These are phyloP conservation scores for Alternaria brassicae DNA, from an alignment of 2,329 filamentous ascomycete species.

Conservation along the genomic window DNA sequence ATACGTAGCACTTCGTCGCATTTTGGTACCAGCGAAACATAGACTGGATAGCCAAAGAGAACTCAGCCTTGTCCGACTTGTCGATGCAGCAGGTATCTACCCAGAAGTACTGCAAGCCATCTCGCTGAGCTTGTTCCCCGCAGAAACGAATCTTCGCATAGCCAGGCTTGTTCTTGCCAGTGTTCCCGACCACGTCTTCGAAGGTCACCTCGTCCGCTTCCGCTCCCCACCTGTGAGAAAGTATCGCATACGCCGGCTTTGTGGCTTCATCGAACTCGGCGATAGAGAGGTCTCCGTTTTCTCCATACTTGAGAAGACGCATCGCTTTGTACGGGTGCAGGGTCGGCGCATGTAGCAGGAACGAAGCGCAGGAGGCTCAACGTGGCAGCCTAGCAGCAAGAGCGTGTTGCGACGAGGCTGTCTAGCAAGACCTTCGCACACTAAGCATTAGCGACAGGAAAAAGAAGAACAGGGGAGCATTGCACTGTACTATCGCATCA, in stretches of 20 bases:
- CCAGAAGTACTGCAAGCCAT: conserved; percentile 8
- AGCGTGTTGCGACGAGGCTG: not conserved
- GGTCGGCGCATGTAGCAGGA: not conserved
- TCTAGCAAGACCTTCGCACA: not conserved
- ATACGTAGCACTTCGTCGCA: not conserved
- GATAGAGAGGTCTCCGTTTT: conserved; percentile 10
- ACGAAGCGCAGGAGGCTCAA: conserved; percentile 7
- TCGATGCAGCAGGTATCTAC: not conserved
- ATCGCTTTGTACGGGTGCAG: conserved; percentile 10
- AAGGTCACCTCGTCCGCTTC: conserved; percentile 37
- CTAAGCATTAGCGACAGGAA: no score
- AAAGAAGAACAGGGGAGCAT: not conserved
- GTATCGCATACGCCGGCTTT: conserved; percentile 28
- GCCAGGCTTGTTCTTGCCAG: conserved; percentile 5
- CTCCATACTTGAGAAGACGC: conserved; percentile 18
- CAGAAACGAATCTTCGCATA: not conserved
- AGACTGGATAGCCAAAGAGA: not conserved
- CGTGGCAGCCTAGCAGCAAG: conserved; percentile 10
- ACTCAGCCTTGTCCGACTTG: not conserved
- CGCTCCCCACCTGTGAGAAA: conserved; percentile 38
- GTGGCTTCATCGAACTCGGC: not conserved
- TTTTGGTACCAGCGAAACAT: conserved; percentile 5
- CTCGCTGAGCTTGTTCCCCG: not conserved
- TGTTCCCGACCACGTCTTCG: conserved; percentile 18
- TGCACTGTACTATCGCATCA: not conserved